These are phyloP conservation scores for Ogataea pignaliae DNA, from an alignment of 805 yeast species.

Conservation along the genomic window DNA sequence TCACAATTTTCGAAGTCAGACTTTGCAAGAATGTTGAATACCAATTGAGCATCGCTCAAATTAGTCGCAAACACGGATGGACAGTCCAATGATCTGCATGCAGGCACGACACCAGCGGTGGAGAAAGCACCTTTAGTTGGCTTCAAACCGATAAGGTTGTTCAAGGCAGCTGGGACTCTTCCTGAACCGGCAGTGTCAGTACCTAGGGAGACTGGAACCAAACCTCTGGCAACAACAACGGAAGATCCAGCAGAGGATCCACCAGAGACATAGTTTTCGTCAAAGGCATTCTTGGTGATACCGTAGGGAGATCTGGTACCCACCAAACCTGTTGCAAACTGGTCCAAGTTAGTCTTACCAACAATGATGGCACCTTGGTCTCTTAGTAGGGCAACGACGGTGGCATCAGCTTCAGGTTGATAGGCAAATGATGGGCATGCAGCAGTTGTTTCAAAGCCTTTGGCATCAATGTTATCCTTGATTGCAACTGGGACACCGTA, in stretches of 20 bases:
- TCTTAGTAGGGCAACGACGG: slow-evolving; percentile 67
- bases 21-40: slow-evolving; percentile 66
- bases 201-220: slow-evolving; percentile 84
- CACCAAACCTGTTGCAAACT: slow-evolving; percentile 95
- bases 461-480: slow-evolving; percentile 91
- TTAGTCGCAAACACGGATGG: slow-evolving; percentile 80
- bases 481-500: slow-evolving; percentile 95
- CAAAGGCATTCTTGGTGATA: slow-evolving; percentile 74
- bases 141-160: slow-evolving; percentile 87
- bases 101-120: slow-evolving; percentile 92
- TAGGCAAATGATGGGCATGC: slow-evolving; percentile 88
- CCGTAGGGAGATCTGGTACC: slow-evolving; percentile 97
- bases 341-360: slow-evolving; percentile 95
- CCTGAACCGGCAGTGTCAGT: slow-evolving; percentile 99
- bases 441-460: slow-evolving; percentile 81
- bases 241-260: slow-evolving; percentile 98
- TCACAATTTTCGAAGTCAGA: slow-evolving; percentile 68
- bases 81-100: slow-evolving; percentile 91
- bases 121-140: slow-evolving; percentile 90
- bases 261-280: slow-evolving; percentile 77
- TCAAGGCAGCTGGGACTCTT: slow-evolving; percentile 93
- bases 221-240: slow-evolving; percentile 81
- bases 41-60: slow-evolving; percentile 76
- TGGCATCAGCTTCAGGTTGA: slow-evolving; percentile 66
- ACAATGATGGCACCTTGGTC: slow-evolving; percentile 89